Evolutionary conservation across 2,329 filamentous ascomycete species (phyloP), one percentile per base, ranked within the genome.

Genomic region (Aspergillus sp.): DNA sequence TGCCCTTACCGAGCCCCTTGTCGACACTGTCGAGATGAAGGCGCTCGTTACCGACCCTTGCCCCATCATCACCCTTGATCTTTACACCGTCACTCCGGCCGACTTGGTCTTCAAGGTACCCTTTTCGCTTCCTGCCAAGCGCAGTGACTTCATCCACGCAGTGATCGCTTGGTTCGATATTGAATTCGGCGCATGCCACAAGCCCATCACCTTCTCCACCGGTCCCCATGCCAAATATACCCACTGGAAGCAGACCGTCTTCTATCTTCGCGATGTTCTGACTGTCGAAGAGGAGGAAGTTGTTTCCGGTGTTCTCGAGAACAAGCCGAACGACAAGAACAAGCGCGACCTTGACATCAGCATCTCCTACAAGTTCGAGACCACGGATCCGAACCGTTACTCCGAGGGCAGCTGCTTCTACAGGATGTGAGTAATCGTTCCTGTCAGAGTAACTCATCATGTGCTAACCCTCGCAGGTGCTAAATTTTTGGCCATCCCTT

Each of bases 181-280:
- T 70, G 94, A 98, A 74, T 99, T 99, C 81, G 91, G 91, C 55
- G 93, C 92, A 61, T 98, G 95, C 86, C 95, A 99, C 86, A 98
- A 98, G 86, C 91, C 92, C 32, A 92, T 99, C 74, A 87, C 89
- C 74, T 99, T 99, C 85, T 96, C 91, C 57, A 99, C 95, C 17
- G 95, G 95, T 21, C 95, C 95, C 28, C 95, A 98, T 81, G 96
- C 94, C 70, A 98, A 97, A 82, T 98, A 98, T 82, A 99, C 95
- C 17, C 95, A 99, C 85, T 99, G 95, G 95, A 99, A 99, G 83
- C 95, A 99, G 84, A 99, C 95, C 12, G 95, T 99, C 64, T 98
- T 99, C 82, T 99, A 99, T 81, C 84, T 99, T 65, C 87, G 91
- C 72, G 93, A 99, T 69, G 91, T 97, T 36, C 82, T 99, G 66